These are phyloP conservation scores for Talaromyces adpressus DNA, from an alignment of 495 filamentous ascomycete genomes.

Conservation along the genomic window DNA sequence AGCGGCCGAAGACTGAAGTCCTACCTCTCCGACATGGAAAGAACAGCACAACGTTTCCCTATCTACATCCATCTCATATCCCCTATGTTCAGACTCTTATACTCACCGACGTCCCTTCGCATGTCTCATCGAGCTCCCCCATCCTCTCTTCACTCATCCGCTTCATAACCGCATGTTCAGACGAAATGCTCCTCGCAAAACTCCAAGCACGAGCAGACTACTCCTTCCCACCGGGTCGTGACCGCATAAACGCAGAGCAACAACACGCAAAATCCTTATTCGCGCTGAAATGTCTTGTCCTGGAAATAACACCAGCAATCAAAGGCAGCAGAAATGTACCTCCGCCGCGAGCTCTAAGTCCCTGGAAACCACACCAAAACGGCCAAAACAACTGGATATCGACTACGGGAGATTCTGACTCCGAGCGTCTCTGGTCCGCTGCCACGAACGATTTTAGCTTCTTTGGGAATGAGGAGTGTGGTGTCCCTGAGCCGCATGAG, in stretches of 20 bases:
- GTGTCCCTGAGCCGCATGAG: slow-evolving; percentile 29
- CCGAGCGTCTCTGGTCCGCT: slow-evolving; percentile 54
- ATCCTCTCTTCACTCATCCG: slow-evolving; percentile 41
- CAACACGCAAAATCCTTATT: slow-evolving; percentile 44
- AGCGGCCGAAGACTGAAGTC: slow-evolving; percentile 27
- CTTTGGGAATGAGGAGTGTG: slow-evolving; percentile 56
- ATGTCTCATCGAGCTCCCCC: slow-evolving; percentile 34
- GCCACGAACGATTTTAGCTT: slow-evolving; percentile 57
- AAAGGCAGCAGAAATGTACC: slow-evolving; percentile 5
- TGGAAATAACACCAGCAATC: slow-evolving; percentile 46
- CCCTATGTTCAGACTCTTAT: slow-evolving; percentile 50
- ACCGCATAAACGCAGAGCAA: slow-evolving; percentile 29
- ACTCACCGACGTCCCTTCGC: slow-evolving; percentile 53
- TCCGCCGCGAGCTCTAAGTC: slow-evolving; percentile 14
- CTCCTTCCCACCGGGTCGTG: slow-evolving; percentile 41
- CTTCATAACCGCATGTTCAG: slow-evolving; percentile 55
- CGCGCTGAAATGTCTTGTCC: slow-evolving; percentile 45
- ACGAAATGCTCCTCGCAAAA: slow-evolving; percentile 48
- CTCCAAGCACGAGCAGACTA: slow-evolving; percentile 47
- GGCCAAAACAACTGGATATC: slow-evolving; percentile 38
- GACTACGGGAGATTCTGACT: slow-evolving; percentile 54
- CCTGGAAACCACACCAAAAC: slow-evolving; percentile 32
- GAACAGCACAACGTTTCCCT: slow-evolving; percentile 26
- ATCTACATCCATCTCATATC: slow-evolving; percentile 50
- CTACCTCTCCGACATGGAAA: slow-evolving; percentile 20